Evolutionary conservation across 2,329 filamentous ascomycete species (phyloP), one percentile per base, ranked within the genome.

Genomic region (Alternaria infectoria): DNA sequence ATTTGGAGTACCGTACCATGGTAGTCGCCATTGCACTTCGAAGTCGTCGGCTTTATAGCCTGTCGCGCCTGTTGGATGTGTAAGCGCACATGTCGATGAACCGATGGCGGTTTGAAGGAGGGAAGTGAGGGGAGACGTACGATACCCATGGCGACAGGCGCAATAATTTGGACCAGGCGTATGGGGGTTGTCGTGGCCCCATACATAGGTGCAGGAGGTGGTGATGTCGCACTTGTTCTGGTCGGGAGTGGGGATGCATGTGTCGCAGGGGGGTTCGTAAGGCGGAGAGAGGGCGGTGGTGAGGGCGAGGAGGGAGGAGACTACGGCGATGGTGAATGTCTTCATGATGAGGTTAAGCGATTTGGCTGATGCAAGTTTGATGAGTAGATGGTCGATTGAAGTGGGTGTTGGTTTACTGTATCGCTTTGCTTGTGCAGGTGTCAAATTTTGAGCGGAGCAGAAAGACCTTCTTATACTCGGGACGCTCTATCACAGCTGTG

Each of bases 151-250:
- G 25, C 56, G 47, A 15, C 56, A 59, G 6, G 56, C 56, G 15
- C 56, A 59, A 7, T 56, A 60, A 11, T 56, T 49, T 7, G 50
- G 57, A 4, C 23, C 44, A 4, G 28, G 28, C 6, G 44, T 55
- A 2, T 30, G 28, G 2, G 55, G 25, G 25, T 65, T 44, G 0
- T 13, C 19, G 10, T 60, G 55, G 4, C 64, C 69, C 45, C 57
- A 64, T 6, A 68, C 54, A 17, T 59, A 62, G 67, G 82, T 83
- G 70, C 81, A 83, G 7, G 81, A 82, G 23, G 81, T 83, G 13
- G 80, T 82, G 45, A 79, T 69, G 63, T 83, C 78, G 66, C 81
- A 83, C 62, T 69, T 65, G 67, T 82, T 82, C 59, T 44, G n/a
- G 32, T 57, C 49, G 21, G 46, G 61, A 1, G 43, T 47, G 56